Conservation (phyloP, 768 basidiomycete genomes). For the Tylopilus rubrobrunneus region DNA sequence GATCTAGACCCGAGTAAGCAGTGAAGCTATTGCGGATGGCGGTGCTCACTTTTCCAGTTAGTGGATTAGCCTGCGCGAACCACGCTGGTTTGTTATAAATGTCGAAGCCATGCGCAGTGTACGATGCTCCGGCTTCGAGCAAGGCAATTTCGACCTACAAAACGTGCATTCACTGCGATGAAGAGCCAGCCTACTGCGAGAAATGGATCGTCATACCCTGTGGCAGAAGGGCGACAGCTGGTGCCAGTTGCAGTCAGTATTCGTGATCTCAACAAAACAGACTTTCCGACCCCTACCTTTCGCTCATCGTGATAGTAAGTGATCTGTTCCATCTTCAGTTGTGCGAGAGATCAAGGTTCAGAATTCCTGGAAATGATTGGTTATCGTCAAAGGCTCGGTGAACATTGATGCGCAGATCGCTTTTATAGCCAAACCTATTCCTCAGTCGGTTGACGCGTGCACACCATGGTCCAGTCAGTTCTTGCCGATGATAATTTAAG, state of each 20-base stretch:
- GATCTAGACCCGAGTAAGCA: constrained; percentile 33
- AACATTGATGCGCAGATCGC: background rate
- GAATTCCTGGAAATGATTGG: background rate
- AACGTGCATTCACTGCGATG: background rate
- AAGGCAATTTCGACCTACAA: constrained; percentile 56
- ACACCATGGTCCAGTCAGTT: background rate
- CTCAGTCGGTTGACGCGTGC: background rate
- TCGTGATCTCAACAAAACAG: background rate
- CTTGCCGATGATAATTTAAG: background rate
- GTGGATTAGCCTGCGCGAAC: constrained; percentile 62
- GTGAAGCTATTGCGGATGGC: background rate
- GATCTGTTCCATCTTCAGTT: constrained; percentile 26
- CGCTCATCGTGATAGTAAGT: constrained; percentile 36
- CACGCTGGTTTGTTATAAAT: constrained; percentile 62
- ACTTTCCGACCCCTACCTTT: constrained; percentile 30
- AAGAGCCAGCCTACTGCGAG: background rate
- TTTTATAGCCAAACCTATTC: background rate
- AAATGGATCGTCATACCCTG: constrained; percentile 33
- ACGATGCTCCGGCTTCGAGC: constrained; percentile 46
- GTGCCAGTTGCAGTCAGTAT: background rate
- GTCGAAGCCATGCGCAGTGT: constrained; percentile 52
- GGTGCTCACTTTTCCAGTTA: constrained; percentile 48
- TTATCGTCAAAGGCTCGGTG: background rate
- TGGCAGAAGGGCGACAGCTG: constrained; percentile 57
- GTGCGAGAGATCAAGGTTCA: background rate